Evolutionary conservation across 139 green algal species (phyloP).

Genomic region (Astrephomene gubernaculifera): DNA sequence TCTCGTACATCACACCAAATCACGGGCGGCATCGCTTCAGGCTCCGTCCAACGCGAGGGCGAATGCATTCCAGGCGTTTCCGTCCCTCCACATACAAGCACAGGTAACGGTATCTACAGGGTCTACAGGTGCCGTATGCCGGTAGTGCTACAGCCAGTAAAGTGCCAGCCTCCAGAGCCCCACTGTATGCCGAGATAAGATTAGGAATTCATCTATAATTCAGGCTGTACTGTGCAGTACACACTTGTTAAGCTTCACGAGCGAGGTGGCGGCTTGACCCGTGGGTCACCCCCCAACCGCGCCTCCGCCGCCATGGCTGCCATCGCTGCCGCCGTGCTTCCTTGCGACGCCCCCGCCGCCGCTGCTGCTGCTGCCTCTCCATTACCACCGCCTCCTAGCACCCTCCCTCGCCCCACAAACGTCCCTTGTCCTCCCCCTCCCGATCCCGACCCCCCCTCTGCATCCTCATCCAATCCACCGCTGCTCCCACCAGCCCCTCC

Average conservation of each 20-base stretch:
- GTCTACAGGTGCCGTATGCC: no score
- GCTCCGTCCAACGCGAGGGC: no score
- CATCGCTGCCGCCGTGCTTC: conserved; percentile 14
- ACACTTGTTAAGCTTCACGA: neutral
- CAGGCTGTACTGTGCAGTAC: neutral
- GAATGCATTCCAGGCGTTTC: no score
- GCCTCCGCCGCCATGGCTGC: conserved; percentile 39
- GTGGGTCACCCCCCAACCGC: neutral
- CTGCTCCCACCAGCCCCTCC: neutral
- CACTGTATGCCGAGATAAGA: no score
- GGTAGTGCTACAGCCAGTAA: no score
- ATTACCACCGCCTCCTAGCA: neutral
- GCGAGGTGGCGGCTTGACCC: neutral
- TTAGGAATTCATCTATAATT: neutral
- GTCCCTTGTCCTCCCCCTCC: neutral
- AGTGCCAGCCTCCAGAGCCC: neutral
- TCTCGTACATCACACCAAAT: no score
- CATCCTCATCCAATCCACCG: neutral
- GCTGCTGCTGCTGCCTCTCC: neutral
- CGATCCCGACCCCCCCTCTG: neutral
- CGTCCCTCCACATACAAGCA: no score
- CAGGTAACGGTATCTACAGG: no score
- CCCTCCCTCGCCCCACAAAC: conserved; percentile 1
- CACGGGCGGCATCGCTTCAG: no score
- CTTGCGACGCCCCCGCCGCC: neutral